phyloP scores from a whole-genome alignment of 192 early-diverging fungal species.

The Backusella mclennaniae region DNA sequence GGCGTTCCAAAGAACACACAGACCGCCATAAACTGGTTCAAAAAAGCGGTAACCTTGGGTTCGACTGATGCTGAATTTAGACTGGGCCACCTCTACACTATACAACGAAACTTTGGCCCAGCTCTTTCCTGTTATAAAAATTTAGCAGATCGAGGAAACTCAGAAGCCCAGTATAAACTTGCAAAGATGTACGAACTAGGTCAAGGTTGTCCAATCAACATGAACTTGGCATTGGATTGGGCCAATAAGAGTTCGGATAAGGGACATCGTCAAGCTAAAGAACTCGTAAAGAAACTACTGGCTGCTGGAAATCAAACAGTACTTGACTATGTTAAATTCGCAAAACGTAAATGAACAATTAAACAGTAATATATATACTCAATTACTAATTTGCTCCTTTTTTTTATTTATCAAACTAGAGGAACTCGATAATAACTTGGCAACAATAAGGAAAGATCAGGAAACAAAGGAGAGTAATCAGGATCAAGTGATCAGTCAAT shows the following conservation, averaged over 20 bases:
- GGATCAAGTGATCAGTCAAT: not conserved
- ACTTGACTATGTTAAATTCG: not conserved
- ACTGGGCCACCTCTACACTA: slow-evolving; percentile 82
- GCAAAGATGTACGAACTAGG: slow-evolving; percentile 80
- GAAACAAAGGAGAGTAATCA: not conserved
- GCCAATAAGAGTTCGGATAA: slow-evolving; percentile 58
- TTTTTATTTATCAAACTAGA: not conserved
- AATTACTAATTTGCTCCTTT: not conserved
- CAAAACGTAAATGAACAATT: not conserved
- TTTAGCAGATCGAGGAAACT: slow-evolving; percentile 60
- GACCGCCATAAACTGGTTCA: slow-evolving; percentile 67
- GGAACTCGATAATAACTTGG: not conserved
- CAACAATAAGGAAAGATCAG: not conserved
- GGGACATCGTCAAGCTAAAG: slow-evolving; percentile 60
- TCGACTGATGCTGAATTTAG: slow-evolving; percentile 73
- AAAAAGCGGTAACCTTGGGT: slow-evolving; percentile 52
- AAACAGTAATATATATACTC: not conserved
- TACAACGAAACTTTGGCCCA: slow-evolving; percentile 45
- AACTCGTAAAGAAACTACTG: not conserved
- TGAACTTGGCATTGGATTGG: slow-evolving; percentile 68
- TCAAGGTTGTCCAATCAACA: slow-evolving; percentile 50
- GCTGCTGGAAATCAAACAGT: not conserved
- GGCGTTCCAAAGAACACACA: slow-evolving; percentile 58
- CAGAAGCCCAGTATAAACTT: slow-evolving; percentile 64
- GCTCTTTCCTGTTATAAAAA: slow-evolving; percentile 76